Evolutionary conservation across 2,329 filamentous ascomycete species (phyloP), one percentile per base, ranked within the genome.

Genomic region (Arthroderma uncinatum): DNA sequence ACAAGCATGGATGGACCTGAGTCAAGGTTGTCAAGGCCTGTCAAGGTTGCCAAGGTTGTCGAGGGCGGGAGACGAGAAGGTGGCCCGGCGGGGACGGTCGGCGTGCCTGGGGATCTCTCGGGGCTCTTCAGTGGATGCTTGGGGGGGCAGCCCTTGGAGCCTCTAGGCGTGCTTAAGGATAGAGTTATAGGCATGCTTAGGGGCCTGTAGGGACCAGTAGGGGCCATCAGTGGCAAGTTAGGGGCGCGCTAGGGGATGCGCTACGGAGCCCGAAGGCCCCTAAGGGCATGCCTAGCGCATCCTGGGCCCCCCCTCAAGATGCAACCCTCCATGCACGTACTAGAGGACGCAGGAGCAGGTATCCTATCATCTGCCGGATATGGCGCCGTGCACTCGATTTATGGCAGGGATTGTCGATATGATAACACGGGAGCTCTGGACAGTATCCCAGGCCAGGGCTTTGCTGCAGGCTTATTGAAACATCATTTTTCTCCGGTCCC

Each of bases 311-410:
- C 23, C 21, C 2, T 28, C 47, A 19, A 34, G 25, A 33, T 47
- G 47, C 47, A 16, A 50, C 47, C 47, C 10, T 33, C 3, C 10
- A n/a, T 16, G 28, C 25, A 16, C 5, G 23, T 6, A 19, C 14
- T 25, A 50, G 25, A 12, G 23, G 9, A n/a, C 23, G 9, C 42
- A 23, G 12, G 23, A 5, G 42, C 14, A 16, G 21, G 23, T 30
- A 14, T 50, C 47, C 47, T 50, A 50, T 34, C 47, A 50, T 50
- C 47, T 50, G 25, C 47, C 47, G 21, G 40, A 21, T 47, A 10
- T 19, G 40, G 23, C 40, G 25, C 44, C 25, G 44, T 50, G 44
- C 44, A 25, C 21, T 12, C 23, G 25, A 8, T 9, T 33, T n/a
- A 30, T 4, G 14, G 12, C 47, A 50, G 47, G 47, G 47, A 50